These are phyloP conservation scores for Penicillium sp. DNA, from an alignment of 2,329 filamentous ascomycete species.

Conservation along the genomic window DNA sequence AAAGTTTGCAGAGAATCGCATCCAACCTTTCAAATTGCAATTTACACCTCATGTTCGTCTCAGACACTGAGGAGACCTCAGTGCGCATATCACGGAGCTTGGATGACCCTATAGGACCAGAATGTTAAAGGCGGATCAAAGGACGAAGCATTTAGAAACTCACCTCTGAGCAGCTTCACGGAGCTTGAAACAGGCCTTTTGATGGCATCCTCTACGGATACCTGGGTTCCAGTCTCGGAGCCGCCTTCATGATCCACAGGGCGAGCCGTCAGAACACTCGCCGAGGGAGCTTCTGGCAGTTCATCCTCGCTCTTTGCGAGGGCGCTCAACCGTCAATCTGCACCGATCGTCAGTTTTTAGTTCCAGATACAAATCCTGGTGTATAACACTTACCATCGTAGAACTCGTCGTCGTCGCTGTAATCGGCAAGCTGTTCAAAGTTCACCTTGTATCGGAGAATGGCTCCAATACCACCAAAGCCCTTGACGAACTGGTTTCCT, in stretches of 20 bases:
- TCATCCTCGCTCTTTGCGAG: conserved; percentile 84
- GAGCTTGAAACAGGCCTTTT: conserved; percentile 31
- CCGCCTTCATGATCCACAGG: conserved; percentile 37
- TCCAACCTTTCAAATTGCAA: conserved; percentile 30
- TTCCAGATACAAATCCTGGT: background rate
- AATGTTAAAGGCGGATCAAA: background rate
- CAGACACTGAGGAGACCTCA: conserved; percentile 24
- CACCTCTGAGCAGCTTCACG: conserved; percentile 40
- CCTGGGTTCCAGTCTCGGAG: conserved; percentile 32
- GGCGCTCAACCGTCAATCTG: conserved; percentile 86
- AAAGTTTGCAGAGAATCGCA: conserved; percentile 22
- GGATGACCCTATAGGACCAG: conserved; percentile 37
- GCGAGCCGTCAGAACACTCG: conserved; percentile 54
- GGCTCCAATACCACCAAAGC: conserved; percentile 96
- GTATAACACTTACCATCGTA: conserved; percentile 59
- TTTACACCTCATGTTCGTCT: conserved; percentile 27
- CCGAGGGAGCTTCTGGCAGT: conserved; percentile 56
- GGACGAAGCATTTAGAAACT: background rate
- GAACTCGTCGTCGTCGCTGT: conserved; percentile 87
- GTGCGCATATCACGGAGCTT: conserved; percentile 40
- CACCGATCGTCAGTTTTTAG: conserved; percentile 5
- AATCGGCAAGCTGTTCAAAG: conserved; percentile 95
- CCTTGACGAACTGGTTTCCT: conserved; percentile 99
- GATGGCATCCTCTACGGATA: conserved; percentile 29
- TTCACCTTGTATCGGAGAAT: conserved; percentile 99